Evolutionary conservation across 345 rosid genomes (phyloP).

Genomic region (Lumnitzera racemosa): DNA sequence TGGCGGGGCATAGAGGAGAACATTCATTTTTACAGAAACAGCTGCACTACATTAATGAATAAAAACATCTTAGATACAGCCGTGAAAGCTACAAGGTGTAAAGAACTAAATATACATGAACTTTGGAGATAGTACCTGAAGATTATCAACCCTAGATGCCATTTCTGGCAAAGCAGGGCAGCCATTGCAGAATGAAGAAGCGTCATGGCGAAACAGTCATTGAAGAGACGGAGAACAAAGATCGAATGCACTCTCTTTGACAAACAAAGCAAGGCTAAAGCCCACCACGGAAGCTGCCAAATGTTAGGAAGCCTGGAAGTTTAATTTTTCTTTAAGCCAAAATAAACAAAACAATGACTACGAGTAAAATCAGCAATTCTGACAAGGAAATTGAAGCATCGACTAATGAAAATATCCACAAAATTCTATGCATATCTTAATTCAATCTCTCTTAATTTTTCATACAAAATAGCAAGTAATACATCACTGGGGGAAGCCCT

Average conservation of each 20-base stretch:
- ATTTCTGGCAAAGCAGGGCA: constrained; percentile 46
- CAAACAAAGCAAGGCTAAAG: constrained; percentile 64
- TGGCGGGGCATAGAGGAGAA: constrained; percentile 85
- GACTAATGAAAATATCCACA: too few species aligned
- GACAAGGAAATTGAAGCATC: too few species aligned
- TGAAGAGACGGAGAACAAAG: constrained; percentile 90
- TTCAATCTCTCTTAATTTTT: too few species aligned
- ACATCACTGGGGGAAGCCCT: too few species aligned
- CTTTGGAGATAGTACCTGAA: constrained; percentile 49
- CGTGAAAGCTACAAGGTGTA: constrained; percentile 6
- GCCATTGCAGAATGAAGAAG: constrained; percentile 75
- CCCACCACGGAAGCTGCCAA: constrained; percentile 95
- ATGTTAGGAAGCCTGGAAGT: constrained; percentile 2
- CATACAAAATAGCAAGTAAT: too few species aligned
- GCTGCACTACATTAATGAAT: constrained; percentile 44
- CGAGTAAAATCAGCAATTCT: not conserved
- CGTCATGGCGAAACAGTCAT: constrained; percentile 88
- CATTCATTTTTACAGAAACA: constrained; percentile 93
- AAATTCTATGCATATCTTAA: too few species aligned
- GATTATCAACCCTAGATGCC: constrained; percentile 79
- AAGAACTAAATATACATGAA: not conserved
- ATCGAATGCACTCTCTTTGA: constrained; percentile 90
- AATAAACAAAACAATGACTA: not conserved
- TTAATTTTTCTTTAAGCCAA: too few species aligned
- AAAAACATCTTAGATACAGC: not conserved